phyloP scores from a whole-genome alignment of 1,284 basidiomycete genomes.

The Golubevia pallescens region DNA sequence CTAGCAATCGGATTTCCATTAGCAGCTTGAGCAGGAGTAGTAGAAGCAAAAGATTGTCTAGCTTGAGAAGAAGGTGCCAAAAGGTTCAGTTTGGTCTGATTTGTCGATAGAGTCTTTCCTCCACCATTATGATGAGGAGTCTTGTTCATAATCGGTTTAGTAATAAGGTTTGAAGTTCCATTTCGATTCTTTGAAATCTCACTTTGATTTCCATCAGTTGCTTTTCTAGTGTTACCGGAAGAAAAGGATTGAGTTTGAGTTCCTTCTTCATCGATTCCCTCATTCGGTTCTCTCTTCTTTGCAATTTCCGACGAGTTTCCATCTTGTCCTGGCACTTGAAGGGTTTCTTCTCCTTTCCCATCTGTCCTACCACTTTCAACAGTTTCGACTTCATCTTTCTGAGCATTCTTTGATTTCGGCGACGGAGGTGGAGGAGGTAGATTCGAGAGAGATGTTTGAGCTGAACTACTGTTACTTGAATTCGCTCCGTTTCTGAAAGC shows the following conservation, averaged over 20 bases:
- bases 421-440: neutral
- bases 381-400: neutral
- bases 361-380: too few relatives aligned
- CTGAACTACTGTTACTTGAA: neutral
- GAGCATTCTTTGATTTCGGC: neutral
- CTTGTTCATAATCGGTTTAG: neutral
- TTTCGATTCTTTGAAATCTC: neutral
- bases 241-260: neutral
- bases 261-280: neutral
- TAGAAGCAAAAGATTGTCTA: conserved; percentile 18
- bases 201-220: neutral
- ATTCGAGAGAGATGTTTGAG: neutral
- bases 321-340: too few relatives aligned
- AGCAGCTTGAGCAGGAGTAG: conserved; percentile 7
- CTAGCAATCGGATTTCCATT: conserved; percentile 15
- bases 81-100: neutral
- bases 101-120: neutral
- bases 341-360: too few relatives aligned
- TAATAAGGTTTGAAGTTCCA: neutral
- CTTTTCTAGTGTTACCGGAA: neutral
- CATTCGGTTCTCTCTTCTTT: neutral
- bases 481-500: neutral
- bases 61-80: conserved; percentile 6
- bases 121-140: neutral
- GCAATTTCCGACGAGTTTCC: neutral